These are phyloP conservation scores for Citrus sp. DNA, from an alignment of 345 rosid species.

Conservation along the genomic window DNA sequence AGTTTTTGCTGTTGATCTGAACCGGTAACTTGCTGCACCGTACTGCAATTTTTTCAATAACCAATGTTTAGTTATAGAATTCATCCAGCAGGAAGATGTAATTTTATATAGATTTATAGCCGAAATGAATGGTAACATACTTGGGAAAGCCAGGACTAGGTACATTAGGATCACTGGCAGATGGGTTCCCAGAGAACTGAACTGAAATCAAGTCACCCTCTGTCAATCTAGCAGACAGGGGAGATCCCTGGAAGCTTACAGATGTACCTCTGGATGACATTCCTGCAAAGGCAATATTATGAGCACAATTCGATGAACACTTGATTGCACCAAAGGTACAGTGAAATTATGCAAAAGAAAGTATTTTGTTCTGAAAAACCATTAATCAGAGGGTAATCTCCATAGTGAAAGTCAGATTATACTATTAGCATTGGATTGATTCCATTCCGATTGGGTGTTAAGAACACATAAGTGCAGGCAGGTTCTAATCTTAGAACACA, in stretches of 20 bases:
- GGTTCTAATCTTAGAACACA: neutral
- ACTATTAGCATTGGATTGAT: neutral
- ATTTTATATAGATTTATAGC: neutral
- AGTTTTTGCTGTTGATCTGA: conserved; percentile 31
- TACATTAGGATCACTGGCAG: conserved; percentile 35
- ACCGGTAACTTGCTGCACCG: conserved; percentile 47
- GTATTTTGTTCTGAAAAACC: neutral
- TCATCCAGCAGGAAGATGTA: neutral
- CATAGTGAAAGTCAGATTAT: neutral
- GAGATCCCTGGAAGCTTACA: conserved; percentile 39
- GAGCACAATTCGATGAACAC: neutral
- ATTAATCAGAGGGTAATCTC: neutral
- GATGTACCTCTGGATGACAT: conserved; percentile 46
- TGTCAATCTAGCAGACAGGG: conserved; percentile 37
- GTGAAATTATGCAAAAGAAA: neutral
- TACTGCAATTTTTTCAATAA: conserved; percentile 31
- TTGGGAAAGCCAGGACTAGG: conserved; percentile 35
- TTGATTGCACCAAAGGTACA: neutral
- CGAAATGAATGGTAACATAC: conserved; percentile 30
- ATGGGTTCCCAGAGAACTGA: conserved; percentile 45
- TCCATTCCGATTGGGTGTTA: neutral
- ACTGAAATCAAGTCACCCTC: conserved; percentile 49
- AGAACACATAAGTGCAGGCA: too few species aligned
- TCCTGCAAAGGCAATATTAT: conserved; percentile 41
- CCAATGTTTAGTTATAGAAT: neutral